Conservation (phyloP, 768 basidiomycete species). For the Pholiota molesta region DNA sequence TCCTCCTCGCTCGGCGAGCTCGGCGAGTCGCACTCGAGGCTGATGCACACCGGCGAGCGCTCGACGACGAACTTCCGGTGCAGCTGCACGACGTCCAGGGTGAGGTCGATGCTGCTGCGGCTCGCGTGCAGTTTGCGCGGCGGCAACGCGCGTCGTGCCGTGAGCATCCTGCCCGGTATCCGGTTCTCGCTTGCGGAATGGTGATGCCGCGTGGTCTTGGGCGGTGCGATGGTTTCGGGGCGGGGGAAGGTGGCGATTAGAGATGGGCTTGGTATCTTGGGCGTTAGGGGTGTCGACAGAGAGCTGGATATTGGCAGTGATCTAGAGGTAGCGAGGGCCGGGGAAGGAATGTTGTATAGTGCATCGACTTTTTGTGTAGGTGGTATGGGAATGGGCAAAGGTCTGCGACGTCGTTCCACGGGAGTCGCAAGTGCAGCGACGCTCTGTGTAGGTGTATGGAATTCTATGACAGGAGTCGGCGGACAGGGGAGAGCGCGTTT, state of each 20-base stretch:
- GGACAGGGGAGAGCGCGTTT: constrained; percentile 6
- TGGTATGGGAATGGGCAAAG: constrained; percentile 13
- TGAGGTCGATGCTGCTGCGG: constrained; percentile 4
- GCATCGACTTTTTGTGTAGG: constrained; percentile 13
- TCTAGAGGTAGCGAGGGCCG: neutral
- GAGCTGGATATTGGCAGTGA: neutral
- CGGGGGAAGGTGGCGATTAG: constrained; percentile 8
- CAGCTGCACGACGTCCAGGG: constrained; percentile 6
- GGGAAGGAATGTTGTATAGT: neutral
- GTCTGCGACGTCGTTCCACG: constrained; percentile 8
- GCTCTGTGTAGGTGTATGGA: neutral
- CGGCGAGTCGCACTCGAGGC: constrained; percentile 3
- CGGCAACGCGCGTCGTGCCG: neutral
- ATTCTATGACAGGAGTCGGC: neutral
- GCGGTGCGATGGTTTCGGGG: neutral
- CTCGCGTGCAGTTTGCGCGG: constrained; percentile 3
- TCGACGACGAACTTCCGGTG: constrained; percentile 7
- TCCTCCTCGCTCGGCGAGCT: too few relatives aligned
- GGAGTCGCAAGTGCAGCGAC: neutral
- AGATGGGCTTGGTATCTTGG: constrained; percentile 8
- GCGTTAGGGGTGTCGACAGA: neutral
- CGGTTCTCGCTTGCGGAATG: constrained; percentile 5
- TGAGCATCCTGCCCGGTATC: neutral
- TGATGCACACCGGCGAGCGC: neutral
- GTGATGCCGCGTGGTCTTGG: neutral